phyloP scores from a whole-genome alignment of 176 grass and related monocot species.

The Oropetium thomaeum region DNA sequence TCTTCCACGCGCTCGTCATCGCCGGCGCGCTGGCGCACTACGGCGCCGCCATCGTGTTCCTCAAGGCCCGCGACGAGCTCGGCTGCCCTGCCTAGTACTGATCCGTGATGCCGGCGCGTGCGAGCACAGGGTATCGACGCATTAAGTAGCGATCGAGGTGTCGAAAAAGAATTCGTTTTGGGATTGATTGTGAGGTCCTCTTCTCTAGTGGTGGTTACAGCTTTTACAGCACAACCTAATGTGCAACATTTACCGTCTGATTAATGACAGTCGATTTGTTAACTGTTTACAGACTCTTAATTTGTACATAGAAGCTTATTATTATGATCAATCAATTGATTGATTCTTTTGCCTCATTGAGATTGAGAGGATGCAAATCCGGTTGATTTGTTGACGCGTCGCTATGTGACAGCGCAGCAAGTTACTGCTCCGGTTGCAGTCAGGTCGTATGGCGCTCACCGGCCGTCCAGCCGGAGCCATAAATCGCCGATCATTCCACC shows the following conservation, averaged over 20 bases:
- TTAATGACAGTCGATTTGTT: background rate
- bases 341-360: constrained; percentile 12
- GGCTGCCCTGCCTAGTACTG: constrained; percentile 33
- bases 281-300: constrained; percentile 14
- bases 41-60: constrained; percentile 65
- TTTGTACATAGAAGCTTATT: constrained; percentile 28
- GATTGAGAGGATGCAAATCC: background rate
- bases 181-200: background rate
- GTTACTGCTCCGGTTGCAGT: background rate
- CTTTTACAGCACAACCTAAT: background rate
- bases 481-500: background rate
- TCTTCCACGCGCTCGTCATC: constrained; percentile 88
- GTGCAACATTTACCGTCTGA: constrained; percentile 11
- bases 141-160: background rate
- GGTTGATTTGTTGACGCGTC: background rate
- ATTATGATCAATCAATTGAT: background rate
- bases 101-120: too few relatives aligned
- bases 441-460: background rate
- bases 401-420: background rate
- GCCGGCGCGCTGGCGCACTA: constrained; percentile 88
- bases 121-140: too few relatives aligned
- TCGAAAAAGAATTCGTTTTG: background rate
- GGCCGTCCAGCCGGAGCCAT: background rate
- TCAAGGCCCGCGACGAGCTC: constrained; percentile 54
- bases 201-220: background rate